Evolutionary conservation across 768 basidiomycete genomes (phyloP), one percentile per base, ranked within the genome.

Genomic region (Kwoniella heveanensis): DNA sequence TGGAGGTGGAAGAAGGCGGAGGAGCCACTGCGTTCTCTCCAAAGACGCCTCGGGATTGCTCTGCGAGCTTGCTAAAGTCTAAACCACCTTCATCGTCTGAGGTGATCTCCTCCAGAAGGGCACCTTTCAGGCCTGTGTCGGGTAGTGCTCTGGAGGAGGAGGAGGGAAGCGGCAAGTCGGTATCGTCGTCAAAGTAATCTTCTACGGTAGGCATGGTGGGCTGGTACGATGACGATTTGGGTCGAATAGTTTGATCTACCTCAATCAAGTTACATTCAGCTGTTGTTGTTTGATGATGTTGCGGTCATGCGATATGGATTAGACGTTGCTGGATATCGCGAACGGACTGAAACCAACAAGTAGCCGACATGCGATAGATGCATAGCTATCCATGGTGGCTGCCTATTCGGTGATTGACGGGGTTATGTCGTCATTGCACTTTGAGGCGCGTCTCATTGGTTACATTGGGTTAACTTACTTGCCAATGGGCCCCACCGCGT

Each of bases 121-220:
- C 87, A 1, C 92, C 92, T 44, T 83, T 85, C 1, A 84, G 62
- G 60, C 89, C 88, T 5, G 86, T 85, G 69, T 87, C 85, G 8
- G 87, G 87, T 0, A 94, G 81, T 15, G 48, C 57, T 25, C 72
- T 32, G 32, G 39, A 32, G 13, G 32, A 32, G 22, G 67, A 58
- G 30, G 82, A 82, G 2, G 92, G 92, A 22, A 94, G 83, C 0
- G 91, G 90, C 17, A 94, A 85, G 77, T 95, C 92, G 13, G 90
- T 91, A 74, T 95, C 92, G 82, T 96, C 93, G 85, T 95, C 91
- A 74, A 94, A 95, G 86, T 86, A 74, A 88, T 87, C 64, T 86
- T 84, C 66, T 87, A 83, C 66, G 86, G 87, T 74, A 6, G 76
- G 75, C 76, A 73, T 87, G 84, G 70, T 88, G 88, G 67, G 26